Percentiles rank a stretch among this genome's conserved stretches.
phyloP scores from a whole-genome alignment of 169 alveolate species.

The Cryptosporidium meleagridis region DNA sequence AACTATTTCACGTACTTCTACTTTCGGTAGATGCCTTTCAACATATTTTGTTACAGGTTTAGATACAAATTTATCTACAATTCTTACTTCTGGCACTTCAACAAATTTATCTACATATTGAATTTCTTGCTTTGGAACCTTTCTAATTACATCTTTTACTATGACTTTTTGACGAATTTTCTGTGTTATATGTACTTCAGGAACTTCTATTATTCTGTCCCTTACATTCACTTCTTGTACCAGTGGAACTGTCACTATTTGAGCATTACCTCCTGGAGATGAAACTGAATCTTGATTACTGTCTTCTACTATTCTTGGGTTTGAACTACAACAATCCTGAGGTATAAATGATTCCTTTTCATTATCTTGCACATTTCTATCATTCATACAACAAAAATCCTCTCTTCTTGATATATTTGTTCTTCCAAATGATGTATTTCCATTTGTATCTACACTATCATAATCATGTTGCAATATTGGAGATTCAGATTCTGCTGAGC shows the following conservation, averaged over 20 bases:
- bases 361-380: neutral
- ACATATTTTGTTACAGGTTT: constrained; percentile 68
- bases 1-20: constrained; percentile 55
- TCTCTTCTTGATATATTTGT: neutral
- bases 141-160: constrained; percentile 67
- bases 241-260: constrained; percentile 62
- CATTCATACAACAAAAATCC: constrained; percentile 5
- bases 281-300: constrained; percentile 21
- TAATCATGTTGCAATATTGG: constrained; percentile 13
- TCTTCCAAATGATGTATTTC: neutral
- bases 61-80: constrained; percentile 66
- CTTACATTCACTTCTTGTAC: constrained; percentile 74
- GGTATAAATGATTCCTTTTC: neutral
- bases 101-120: constrained; percentile 55
- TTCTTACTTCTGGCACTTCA: constrained; percentile 68
- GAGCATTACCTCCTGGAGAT: constrained; percentile 66
- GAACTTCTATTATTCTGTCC: constrained; percentile 71
- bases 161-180: constrained; percentile 64
- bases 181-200: constrained; percentile 70
- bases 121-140: constrained; percentile 52
- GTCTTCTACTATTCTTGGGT: neutral
- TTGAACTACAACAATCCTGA: neutral
- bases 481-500: constrained; percentile 55
- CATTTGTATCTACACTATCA: neutral
- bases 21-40: constrained; percentile 61